Base-by-base conservation (phyloP, 192 early-diverging fungal genomes). In the Kickxella alabastrina region DNA sequence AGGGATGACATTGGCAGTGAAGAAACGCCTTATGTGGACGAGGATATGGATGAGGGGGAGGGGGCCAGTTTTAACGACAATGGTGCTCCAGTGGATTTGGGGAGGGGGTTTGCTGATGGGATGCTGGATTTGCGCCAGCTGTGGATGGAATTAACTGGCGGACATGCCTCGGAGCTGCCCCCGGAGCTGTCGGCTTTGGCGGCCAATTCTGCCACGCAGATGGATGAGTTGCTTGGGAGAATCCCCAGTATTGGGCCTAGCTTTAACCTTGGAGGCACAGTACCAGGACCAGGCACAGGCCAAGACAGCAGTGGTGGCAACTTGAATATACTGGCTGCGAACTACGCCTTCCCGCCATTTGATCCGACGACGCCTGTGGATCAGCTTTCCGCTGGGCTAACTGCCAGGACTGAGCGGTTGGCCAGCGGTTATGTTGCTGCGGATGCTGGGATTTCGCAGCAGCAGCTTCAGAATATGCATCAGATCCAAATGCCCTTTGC, bases 91-190 rank as follows among this genome's bases (percentile, higher is more conserved):
- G n/a, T n/a, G n/a, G n/a, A n/a, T n/a, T n/a, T n/a, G n/a, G 31
- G 31, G 6, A 6, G 6, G 6, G 31, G 31, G 6, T 40, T 47
- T 17, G 34, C 35, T 37, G 57, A 68, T 19, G 65, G 54, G 21
- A 12, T 49, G 32, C 35, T 74, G 22, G 70, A 74, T 38, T 58
- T 74, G 4, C 44, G 42, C 6, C 62, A 55, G 37, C 51, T 74
- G 46, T 74, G 70, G 70, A 59, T 54, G 0, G 70, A 74, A 24
- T 46, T 74, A 18, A 74, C 70, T 0, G 70, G 70, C n/a, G 28
- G 65, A 23, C 53, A 57, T 36, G 54, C 58, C 14, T 10, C 65
- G 38, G 63, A 65, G 6, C 40, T 74, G 18, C 70, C 70, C 5
- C 24, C 58, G 1, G 70, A 74, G 28, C 54, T 74, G 27, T 54